phyloP scores from a whole-genome alignment of 371 early-diverging fungal species.

The Mucor circinelloides region DNA sequence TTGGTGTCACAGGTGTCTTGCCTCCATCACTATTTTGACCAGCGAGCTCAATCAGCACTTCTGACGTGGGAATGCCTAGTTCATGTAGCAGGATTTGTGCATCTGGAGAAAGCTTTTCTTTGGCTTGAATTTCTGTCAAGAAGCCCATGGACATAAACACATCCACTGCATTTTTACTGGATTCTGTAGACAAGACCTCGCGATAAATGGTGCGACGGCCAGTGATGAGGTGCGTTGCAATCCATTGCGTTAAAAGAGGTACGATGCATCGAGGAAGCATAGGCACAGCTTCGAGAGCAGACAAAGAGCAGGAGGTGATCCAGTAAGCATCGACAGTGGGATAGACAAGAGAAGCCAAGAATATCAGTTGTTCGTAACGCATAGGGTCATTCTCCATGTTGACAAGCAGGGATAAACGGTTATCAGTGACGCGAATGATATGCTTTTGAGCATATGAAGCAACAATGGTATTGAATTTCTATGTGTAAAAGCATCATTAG shows the following conservation, averaged over 20 bases:
- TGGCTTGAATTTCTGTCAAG: constrained; percentile 42
- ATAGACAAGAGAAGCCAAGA: constrained; percentile 48
- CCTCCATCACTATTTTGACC: constrained; percentile 50
- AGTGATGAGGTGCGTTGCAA: constrained; percentile 52
- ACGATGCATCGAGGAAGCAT: constrained; percentile 51
- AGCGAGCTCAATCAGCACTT: constrained; percentile 44
- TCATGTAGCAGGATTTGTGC: constrained; percentile 54
- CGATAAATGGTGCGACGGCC: constrained; percentile 52
- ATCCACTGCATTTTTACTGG: constrained; percentile 44
- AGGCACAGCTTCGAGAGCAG: constrained; percentile 51
- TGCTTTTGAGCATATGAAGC: constrained; percentile 23
- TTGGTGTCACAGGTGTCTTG: constrained; percentile 40
- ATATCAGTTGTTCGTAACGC: constrained; percentile 46
- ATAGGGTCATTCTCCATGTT: constrained; percentile 39
- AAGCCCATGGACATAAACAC: constrained; percentile 52
- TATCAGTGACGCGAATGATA: constrained; percentile 25
- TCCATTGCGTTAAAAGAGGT: constrained; percentile 50
- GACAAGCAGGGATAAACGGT: constrained; percentile 25
- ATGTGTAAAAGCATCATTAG: not conserved
- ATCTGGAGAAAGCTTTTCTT: constrained; percentile 51
- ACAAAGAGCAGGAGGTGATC: constrained; percentile 56
- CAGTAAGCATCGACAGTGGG: constrained; percentile 55
- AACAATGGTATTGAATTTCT: constrained; percentile 36
- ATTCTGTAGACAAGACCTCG: constrained; percentile 52
- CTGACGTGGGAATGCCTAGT: constrained; percentile 47